phyloP scores from a whole-genome alignment of 2,329 filamentous ascomycete genomes.

The Periconia macrospinosa region DNA sequence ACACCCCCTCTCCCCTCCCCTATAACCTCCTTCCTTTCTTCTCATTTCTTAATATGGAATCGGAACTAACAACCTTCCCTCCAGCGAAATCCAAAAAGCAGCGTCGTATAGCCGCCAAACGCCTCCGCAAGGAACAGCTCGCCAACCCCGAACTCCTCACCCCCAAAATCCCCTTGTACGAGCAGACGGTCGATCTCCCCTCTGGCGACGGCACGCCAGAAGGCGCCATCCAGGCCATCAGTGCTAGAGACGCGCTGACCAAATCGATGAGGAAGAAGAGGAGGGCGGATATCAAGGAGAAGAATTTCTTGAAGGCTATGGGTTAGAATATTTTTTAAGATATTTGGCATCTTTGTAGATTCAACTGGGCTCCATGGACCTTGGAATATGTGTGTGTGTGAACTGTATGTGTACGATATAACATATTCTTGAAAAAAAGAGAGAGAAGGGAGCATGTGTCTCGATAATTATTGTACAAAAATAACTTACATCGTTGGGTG shows the following conservation, averaged over 20 bases:
- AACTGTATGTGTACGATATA: not conserved
- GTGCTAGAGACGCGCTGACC: slow-evolving; percentile 64
- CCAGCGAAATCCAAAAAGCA: slow-evolving; percentile 76
- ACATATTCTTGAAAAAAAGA: not conserved
- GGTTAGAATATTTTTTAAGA: slow-evolving; percentile 35
- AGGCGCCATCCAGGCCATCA: slow-evolving; percentile 49
- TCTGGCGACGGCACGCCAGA: slow-evolving; percentile 51
- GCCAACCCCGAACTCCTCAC: slow-evolving; percentile 67
- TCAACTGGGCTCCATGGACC: no score
- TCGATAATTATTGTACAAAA: not conserved
- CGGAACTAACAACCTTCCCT: not conserved
- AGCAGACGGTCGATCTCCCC: slow-evolving; percentile 77
- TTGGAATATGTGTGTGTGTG: no score
- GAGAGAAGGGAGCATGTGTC: not conserved
- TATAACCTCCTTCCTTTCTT: not conserved
- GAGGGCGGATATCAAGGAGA: slow-evolving; percentile 78
- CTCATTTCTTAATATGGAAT: slow-evolving; percentile 50
- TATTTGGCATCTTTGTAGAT: no score
- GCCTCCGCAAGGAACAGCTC: slow-evolving; percentile 61
- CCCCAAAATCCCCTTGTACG: slow-evolving; percentile 70
- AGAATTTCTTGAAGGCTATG: slow-evolving; percentile 84
- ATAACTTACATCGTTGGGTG: not conserved
- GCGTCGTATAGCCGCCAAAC: slow-evolving; percentile 70
- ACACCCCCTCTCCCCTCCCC: not conserved
- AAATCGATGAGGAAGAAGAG: slow-evolving; percentile 74